Evolutionary conservation across 2,329 filamentous ascomycete genomes (phyloP), one percentile per base, ranked within the genome.

Genomic region (Xylariomycetidae sp.): DNA sequence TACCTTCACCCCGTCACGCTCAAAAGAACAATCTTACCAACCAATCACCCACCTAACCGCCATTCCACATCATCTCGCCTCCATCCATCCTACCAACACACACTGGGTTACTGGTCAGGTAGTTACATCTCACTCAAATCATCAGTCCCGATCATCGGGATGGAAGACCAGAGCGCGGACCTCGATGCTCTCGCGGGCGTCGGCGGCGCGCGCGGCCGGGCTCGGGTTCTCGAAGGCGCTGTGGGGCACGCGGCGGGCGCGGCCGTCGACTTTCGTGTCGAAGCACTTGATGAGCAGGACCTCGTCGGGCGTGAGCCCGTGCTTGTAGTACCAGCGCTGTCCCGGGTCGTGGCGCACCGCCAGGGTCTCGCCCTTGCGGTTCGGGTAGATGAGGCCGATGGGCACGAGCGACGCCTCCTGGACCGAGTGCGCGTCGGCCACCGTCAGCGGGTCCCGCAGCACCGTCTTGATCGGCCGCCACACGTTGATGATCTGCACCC

Each of bases 201-300:
- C 62, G 14, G 59, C 54, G 30, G 60, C 52, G 10, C 70, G 62
- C 14, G 59, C 54, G 30, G 60, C 52, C 31, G 63, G 57, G 8
- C 55, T 60, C 1, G 64, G 57, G 50, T 76, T 66, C 13, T 56
- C 56, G 59, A 80, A 78, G 3, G 74, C 70, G 5, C 66, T 65
- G 45, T 79, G 74, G n/a, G 74, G 72, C 19, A 73, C 66, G 4
- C 72, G 52, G 8, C 72, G 61, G 5, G 72, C 70, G 16, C 69
- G 54, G 0, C 70, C 72, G 49, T 77, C 72, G 16, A 59, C 59
- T 61, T 75, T 72, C 16, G 62, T 72, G 52, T 81, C 77, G 48
- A 72, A 80, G 46, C 73, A 78, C 53, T 80, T 81, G 55, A 81
- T 75, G 27, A 81, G 46, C 3, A 74, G 61, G 4, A 74, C 69